phyloP scores from a whole-genome alignment of 495 filamentous ascomycete species.

The Endocarpon pusillum region DNA sequence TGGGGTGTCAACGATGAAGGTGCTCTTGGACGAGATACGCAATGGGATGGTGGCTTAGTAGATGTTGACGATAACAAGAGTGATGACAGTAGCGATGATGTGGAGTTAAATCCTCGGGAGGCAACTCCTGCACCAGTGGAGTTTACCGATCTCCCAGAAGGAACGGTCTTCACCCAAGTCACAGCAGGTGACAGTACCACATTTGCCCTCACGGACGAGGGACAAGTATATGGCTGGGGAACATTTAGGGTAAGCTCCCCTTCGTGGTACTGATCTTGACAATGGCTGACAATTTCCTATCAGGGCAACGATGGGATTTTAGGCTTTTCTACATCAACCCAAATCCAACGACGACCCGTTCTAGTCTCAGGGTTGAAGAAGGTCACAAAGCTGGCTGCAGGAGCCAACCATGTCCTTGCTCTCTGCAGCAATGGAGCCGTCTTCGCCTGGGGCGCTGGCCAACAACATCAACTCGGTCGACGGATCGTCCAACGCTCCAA shows the following conservation, averaged over 20 bases:
- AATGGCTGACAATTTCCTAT: slow-evolving; percentile 3
- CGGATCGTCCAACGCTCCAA: slow-evolving; percentile 44
- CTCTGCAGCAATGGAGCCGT: slow-evolving; percentile 47
- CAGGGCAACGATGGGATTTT: slow-evolving; percentile 52
- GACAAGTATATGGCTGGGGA: slow-evolving; percentile 55
- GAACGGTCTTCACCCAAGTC: slow-evolving; percentile 38
- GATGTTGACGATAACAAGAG: slow-evolving; percentile 26
- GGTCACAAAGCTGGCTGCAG: slow-evolving; percentile 40
- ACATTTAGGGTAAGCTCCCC: slow-evolving; percentile 40
- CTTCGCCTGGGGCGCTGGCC: slow-evolving; percentile 55
- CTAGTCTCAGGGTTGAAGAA: slow-evolving; percentile 39
- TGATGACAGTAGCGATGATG: slow-evolving; percentile 25
- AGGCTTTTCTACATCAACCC: slow-evolving; percentile 36
- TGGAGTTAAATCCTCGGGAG: slow-evolving; percentile 41
- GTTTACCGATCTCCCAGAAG: slow-evolving; percentile 27
- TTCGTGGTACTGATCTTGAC: background rate
- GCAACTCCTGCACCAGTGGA: slow-evolving; percentile 36
- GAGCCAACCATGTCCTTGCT: slow-evolving; percentile 56
- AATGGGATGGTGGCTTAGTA: slow-evolving; percentile 32
- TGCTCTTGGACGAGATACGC: slow-evolving; percentile 46
- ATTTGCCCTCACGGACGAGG: slow-evolving; percentile 45
- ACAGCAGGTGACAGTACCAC: slow-evolving; percentile 44
- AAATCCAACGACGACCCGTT: slow-evolving; percentile 25
- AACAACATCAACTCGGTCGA: slow-evolving; percentile 62
- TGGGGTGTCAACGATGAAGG: slow-evolving; percentile 61